These are phyloP conservation scores for Mrakia gelida DNA, from an alignment of 768 basidiomycete genomes.

Conservation along the genomic window DNA sequence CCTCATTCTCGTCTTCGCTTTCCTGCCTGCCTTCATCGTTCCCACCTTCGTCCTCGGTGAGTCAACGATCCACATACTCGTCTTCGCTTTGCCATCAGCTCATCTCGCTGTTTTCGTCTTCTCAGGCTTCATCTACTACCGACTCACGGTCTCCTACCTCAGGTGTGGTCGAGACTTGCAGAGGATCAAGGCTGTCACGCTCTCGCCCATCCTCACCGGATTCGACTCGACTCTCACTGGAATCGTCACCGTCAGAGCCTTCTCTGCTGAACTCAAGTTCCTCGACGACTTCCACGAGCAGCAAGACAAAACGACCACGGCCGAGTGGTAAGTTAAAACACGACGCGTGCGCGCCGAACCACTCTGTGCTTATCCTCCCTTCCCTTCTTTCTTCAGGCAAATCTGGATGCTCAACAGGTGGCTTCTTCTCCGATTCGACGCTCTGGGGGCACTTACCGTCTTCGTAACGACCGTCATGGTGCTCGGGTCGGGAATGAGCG, in stretches of 20 bases:
- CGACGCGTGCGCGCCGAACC: background rate
- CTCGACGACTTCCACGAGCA: constrained; percentile 48
- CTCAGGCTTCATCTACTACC: constrained; percentile 48
- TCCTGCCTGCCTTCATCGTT: constrained; percentile 81
- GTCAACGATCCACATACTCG: constrained; percentile 45
- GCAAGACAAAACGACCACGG: constrained; percentile 44
- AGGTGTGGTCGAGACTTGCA: constrained; percentile 61
- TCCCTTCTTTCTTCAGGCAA: constrained; percentile 34
- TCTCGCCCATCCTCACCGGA: constrained; percentile 76
- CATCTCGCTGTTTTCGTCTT: constrained; percentile 34
- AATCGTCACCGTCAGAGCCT: constrained; percentile 88
- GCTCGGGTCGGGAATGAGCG: constrained; percentile 53
- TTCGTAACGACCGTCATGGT: constrained; percentile 75
- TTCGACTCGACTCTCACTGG: constrained; percentile 61
- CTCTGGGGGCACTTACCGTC: constrained; percentile 66
- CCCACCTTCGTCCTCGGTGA: constrained; percentile 66
- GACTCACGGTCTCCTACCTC: constrained; percentile 47
- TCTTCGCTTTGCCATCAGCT: constrained; percentile 49
- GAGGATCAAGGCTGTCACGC: constrained; percentile 57
- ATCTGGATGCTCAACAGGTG: constrained; percentile 82
- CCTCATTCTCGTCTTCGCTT: constrained; percentile 54
- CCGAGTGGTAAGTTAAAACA: background rate
- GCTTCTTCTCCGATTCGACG: constrained; percentile 77
- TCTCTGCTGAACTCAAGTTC: constrained; percentile 72
- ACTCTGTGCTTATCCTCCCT: background rate